Conservation (phyloP, 768 basidiomycete species). For the Clitopilus passeckerianus region DNA sequence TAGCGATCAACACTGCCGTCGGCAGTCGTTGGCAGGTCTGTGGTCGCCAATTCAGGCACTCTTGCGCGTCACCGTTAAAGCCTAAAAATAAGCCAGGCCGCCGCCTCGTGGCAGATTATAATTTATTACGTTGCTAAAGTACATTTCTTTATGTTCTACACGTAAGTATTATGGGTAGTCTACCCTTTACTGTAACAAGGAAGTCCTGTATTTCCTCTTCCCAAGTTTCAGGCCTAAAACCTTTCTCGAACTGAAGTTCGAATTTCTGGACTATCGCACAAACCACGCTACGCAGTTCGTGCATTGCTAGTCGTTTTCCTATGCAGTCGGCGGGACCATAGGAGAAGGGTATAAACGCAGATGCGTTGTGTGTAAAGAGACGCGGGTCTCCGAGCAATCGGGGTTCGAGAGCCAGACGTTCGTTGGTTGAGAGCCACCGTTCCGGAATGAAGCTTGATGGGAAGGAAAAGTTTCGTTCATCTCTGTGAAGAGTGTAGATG, state of each 20-base stretch:
- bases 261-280: slow-evolving; percentile 23
- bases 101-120: no score
- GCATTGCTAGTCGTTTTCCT: slow-evolving; percentile 31
- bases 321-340: slow-evolving; percentile 47
- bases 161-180: slow-evolving; percentile 6
- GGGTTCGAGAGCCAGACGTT: slow-evolving; percentile 13
- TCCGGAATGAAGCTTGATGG: slow-evolving; percentile 34
- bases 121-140: background rate
- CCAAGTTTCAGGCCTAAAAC: slow-evolving; percentile 19
- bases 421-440: slow-evolving; percentile 24
- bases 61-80: background rate
- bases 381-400: slow-evolving; percentile 9
- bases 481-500: slow-evolving; percentile 31
- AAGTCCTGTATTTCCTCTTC: slow-evolving; percentile 21
- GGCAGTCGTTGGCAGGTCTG: background rate
- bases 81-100: no score
- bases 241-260: slow-evolving; percentile 21
- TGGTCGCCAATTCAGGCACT: background rate
- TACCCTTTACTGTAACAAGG: slow-evolving; percentile 25
- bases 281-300: slow-evolving; percentile 27
- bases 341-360: slow-evolving; percentile 32
- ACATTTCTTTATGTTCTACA: background rate
- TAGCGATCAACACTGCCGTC: background rate
- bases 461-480: slow-evolving; percentile 31
- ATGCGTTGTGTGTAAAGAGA: slow-evolving; percentile 14